Percentiles rank a stretch among this genome's conserved stretches.
Conservation (phyloP, 192 early-diverging fungal genomes). For the Lobulomyces angularis region DNA sequence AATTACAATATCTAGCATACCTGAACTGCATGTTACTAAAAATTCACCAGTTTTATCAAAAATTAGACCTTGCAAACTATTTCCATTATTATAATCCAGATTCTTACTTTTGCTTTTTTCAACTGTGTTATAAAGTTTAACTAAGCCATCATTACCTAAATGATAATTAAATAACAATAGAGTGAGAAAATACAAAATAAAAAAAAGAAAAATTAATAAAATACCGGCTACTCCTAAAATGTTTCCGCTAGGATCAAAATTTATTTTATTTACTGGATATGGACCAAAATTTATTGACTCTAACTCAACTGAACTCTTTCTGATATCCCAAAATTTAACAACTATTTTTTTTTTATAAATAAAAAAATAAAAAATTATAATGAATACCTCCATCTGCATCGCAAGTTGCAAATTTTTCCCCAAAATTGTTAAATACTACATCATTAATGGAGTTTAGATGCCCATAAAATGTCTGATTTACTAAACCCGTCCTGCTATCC, state of each 20-base stretch:
- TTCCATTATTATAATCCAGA: conserved; percentile 17
- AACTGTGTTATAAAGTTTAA: conserved; percentile 5
- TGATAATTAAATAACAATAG: conserved; percentile 1
- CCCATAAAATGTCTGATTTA: conserved; percentile 37
- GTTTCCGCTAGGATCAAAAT: conserved; percentile 31
- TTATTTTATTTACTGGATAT: conserved; percentile 28
- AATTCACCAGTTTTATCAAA: conserved; percentile 34
- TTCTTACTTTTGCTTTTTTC: conserved; percentile 12
- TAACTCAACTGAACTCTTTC: conserved; percentile 27
- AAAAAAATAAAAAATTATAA: no score
- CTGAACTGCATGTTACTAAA: conserved; percentile 28
- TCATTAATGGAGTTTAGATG: conserved; percentile 39
- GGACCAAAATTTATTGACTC: conserved; percentile 20
- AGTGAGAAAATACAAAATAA: conserved; percentile 1
- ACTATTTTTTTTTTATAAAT: no score
- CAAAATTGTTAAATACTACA: conserved; percentile 20
- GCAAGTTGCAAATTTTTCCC: conserved; percentile 27
- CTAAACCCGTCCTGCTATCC: conserved; percentile 38
- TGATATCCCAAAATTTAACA: conserved; percentile 41
- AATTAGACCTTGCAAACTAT: conserved; percentile 22
- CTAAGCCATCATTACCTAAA: not conserved
- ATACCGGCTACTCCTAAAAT: conserved; percentile 27
- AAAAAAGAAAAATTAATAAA: not conserved
- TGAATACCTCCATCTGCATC: conserved; percentile 41
- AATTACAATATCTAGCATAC: conserved; percentile 7